Conservation (phyloP, 805 yeast genomes). For the Phaffomyces opuntiae region DNA sequence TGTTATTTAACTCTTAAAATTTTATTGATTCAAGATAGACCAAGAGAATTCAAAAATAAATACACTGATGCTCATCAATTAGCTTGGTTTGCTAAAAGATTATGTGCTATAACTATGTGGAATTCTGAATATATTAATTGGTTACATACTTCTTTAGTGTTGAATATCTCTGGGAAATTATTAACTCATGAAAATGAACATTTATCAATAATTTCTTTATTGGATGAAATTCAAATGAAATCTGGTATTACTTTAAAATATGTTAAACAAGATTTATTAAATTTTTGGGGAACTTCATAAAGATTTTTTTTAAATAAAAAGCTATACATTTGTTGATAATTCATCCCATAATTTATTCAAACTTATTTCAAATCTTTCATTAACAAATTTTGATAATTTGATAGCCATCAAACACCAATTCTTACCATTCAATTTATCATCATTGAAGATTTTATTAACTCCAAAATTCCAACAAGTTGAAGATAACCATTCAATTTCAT, state of each 20-base stretch:
- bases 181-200: constrained; percentile 22
- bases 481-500: constrained; percentile 32
- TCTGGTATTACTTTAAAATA: constrained; percentile 19
- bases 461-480: constrained; percentile 35
- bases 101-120: constrained; percentile 11
- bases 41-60: constrained; percentile 24
- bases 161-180: constrained; percentile 17
- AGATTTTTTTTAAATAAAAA: background rate
- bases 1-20: constrained; percentile 28
- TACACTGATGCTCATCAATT: constrained; percentile 10
- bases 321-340: constrained; percentile 3
- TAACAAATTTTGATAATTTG: constrained; percentile 22
- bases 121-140: constrained; percentile 3
- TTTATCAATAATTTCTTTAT: constrained; percentile 17
- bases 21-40: constrained; percentile 30
- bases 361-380: constrained; percentile 20
- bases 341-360: constrained; percentile 25
- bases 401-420: constrained; percentile 26
- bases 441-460: constrained; percentile 19
- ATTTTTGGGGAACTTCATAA: constrained; percentile 19
- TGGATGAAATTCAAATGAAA: constrained; percentile 14
- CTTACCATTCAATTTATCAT: constrained; percentile 17
- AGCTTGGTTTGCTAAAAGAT: constrained; percentile 17
- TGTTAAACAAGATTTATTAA: constrained; percentile 17
- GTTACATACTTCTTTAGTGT: constrained; percentile 8